These are phyloP conservation scores for Erysimum cheiri DNA, from an alignment of 441 rosid genomes.

Conservation along the genomic window DNA sequence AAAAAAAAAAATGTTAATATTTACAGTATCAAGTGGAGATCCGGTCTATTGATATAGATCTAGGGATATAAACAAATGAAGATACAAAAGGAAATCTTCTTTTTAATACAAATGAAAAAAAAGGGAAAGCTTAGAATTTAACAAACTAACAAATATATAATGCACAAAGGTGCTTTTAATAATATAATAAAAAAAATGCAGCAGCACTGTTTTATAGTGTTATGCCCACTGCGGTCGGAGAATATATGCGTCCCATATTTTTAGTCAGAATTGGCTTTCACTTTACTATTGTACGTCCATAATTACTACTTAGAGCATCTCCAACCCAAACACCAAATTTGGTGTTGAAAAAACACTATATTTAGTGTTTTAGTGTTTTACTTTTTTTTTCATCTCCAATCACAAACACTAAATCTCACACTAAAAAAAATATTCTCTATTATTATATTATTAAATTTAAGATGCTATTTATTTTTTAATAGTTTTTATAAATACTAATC, in stretches of 20 bases:
- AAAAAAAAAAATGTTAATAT: too few relatives aligned
- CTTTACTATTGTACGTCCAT: conserved; percentile 12
- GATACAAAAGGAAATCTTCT: conserved; percentile 33
- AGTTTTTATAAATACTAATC: too few relatives aligned
- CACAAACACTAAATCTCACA: too few relatives aligned
- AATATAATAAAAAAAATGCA: background rate
- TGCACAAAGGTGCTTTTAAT: conserved; percentile 21
- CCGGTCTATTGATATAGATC: conserved; percentile 22
- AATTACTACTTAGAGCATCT: too few relatives aligned
- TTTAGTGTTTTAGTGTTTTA: too few relatives aligned
- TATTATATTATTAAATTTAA: too few relatives aligned
- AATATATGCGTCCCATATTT: conserved; percentile 39
- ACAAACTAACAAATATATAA: conserved; percentile 11
- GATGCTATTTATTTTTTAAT: too few relatives aligned
- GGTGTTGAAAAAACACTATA: too few relatives aligned
- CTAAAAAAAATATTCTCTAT: too few relatives aligned
- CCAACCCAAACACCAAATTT: too few relatives aligned
- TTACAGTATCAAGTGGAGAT: conserved; percentile 8
- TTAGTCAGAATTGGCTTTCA: conserved; percentile 26
- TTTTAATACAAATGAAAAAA: conserved; percentile 7
- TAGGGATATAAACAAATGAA: conserved; percentile 22
- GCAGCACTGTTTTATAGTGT: conserved; percentile 18
- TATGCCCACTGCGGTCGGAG: conserved; percentile 46
- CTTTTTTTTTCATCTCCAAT: too few relatives aligned
- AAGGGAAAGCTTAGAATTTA: conserved; percentile 2